A percentile compares a stretch with the other conserved stretches of the same genome.
Conservation (phyloP, 352 stramenopile genomes). For the Phytophthora colocasiae region DNA sequence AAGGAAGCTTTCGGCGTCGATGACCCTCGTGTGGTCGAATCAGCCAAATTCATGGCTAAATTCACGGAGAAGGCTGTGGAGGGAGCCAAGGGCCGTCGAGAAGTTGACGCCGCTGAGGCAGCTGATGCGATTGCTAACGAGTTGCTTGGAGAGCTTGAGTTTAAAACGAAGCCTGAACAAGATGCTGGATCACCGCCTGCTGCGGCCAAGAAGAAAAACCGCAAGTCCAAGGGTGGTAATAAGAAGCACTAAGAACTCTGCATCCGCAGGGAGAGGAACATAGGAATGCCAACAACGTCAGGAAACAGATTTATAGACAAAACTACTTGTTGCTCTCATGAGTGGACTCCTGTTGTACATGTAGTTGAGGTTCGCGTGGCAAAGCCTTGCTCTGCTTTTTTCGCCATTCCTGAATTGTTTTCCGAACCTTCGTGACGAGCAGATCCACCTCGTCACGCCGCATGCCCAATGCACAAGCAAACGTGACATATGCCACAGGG, state of each 20-base stretch:
- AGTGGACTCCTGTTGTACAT: neutral
- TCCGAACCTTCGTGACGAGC: conserved; percentile 93
- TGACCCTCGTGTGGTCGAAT: conserved; percentile 82
- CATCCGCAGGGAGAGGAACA: conserved; percentile 3
- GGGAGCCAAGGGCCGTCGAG: conserved; percentile 79
- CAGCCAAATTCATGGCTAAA: conserved; percentile 82
- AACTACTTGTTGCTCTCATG: conserved; percentile 17
- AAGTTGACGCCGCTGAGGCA: conserved; percentile 78
- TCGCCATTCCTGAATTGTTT: conserved; percentile 90
- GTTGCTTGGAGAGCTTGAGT: conserved; percentile 76
- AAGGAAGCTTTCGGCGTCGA: conserved; percentile 85
- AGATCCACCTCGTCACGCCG: conserved; percentile 91
- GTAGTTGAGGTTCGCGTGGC: conserved; percentile 6
- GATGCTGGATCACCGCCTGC: conserved; percentile 35
- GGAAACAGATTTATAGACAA: conserved; percentile 42
- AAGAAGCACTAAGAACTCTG: conserved; percentile 72
- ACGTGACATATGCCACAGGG: conserved; percentile 95
- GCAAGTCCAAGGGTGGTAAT: conserved; percentile 60
- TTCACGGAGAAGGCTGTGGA: conserved; percentile 92
- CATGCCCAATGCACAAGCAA: conserved; percentile 97
- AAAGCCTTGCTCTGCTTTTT: conserved; percentile 38
- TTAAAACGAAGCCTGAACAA: conserved; percentile 52
- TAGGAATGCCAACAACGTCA: conserved; percentile 31
- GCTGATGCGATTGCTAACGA: conserved; percentile 83
- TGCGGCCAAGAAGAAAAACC: conserved; percentile 69